Evolutionary conservation across 2,329 filamentous ascomycete genomes (phyloP), one percentile per base, ranked within the genome.

Genomic region (Aspergillus caelatus): DNA sequence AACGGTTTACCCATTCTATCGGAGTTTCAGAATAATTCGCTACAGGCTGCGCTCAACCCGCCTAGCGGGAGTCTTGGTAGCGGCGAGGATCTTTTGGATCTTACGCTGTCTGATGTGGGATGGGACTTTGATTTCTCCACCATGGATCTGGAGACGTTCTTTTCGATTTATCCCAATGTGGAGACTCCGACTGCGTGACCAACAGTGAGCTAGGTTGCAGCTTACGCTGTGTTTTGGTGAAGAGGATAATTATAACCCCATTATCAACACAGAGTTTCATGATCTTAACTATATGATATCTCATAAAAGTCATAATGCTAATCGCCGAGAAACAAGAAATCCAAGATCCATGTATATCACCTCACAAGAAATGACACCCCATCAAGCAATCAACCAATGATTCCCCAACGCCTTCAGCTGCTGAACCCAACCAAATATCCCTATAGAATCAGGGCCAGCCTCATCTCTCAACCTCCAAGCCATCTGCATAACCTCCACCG

Each of bases 81-180:
- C n/a, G 70, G 61, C 6, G 73, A 76, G 16, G 75, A 77, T 58
- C 67, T 78, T 8, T 69, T 74, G 2, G 77, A 79, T 61, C 73
- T 79, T 48, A 77, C 75, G 2, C 70, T 75, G 64, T 72, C 74
- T 2, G 75, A 78, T 56, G 75, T 78, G 71, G 76, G 74, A 6
- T 79, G 76, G 76, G 71, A 78, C 57, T 76, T 79, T 62, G 75
- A 78, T 46, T 78, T 79, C 56, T 78, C 76, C 3, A 78, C 76
- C 1, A 78, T 79, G 76, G 77, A 79, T 57, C 62, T 79, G 7
- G 77, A 78, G 36, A 71, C 75, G 0, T 78, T 79, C 43, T 74
- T 78, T 54, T 79, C 77, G 4, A 64, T 77, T 19, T 71, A 77
- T 62, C 74, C 73, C 8, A 63, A 67, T 8, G 63, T 68, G 32